Evolutionary conservation across 306 rosid genomes (phyloP).

Genomic region (Hippophae gyantsensis): DNA sequence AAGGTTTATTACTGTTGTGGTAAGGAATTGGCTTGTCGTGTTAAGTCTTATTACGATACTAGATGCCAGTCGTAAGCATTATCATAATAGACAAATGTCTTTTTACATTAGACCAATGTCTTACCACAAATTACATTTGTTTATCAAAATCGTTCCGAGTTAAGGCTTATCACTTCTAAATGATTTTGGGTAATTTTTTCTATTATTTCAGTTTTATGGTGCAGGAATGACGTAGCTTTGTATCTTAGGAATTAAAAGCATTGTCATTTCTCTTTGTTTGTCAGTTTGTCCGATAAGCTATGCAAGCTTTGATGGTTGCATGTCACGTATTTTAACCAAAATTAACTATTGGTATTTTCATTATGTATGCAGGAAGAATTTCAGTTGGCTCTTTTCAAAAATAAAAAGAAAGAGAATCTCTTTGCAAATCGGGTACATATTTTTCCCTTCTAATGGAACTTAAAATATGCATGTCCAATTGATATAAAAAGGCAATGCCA

Average conservation of each 20-base stretch:
- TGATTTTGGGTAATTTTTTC: background rate
- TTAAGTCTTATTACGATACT: too few species aligned
- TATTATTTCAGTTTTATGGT: slow-evolving; percentile 1
- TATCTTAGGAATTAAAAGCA: background rate
- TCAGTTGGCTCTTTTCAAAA: slow-evolving; percentile 76
- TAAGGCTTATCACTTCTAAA: too few species aligned
- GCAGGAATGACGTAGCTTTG: background rate
- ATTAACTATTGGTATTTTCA: slow-evolving; percentile 8
- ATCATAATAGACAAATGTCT: too few species aligned
- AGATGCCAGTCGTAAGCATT: too few species aligned
- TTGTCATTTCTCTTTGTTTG: background rate
- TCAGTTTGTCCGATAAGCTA: background rate
- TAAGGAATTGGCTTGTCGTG: too few species aligned
- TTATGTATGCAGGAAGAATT: slow-evolving; percentile 77
- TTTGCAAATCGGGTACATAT: slow-evolving; percentile 71
- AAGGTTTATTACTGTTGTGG: too few species aligned
- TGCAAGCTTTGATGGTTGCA: background rate
- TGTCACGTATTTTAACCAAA: background rate
- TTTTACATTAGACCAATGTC: too few species aligned
- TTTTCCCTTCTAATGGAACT: background rate
- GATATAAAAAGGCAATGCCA: too few species aligned
- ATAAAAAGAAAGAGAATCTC: slow-evolving; percentile 59
- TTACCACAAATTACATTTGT: too few species aligned
- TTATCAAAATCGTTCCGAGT: too few species aligned
- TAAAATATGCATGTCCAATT: too few species aligned